A percentile compares a stretch with the other conserved stretches of the same genome.
Conservation (phyloP, 1,284 basidiomycete species). For the Tilletia indica region DNA sequence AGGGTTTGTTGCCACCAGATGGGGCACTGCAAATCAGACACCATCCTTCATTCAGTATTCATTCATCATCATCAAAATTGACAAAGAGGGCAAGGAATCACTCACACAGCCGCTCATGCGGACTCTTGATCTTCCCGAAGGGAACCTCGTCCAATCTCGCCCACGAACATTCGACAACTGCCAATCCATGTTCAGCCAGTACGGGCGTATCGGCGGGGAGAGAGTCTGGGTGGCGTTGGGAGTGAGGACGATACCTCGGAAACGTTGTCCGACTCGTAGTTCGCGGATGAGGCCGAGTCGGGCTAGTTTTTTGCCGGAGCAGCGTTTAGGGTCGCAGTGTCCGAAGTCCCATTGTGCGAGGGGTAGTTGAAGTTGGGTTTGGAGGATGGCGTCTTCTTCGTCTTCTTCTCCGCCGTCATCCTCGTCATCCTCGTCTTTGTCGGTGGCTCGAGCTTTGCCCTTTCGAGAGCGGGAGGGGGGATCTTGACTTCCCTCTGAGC, state of each 20-base stretch:
- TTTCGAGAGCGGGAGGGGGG: slow-evolving; percentile 4
- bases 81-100: slow-evolving; percentile 31
- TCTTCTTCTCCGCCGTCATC: not conserved
- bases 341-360: slow-evolving; percentile 74
- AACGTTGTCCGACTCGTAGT: slow-evolving; percentile 78
- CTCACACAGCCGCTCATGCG: slow-evolving; percentile 83
- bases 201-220: slow-evolving; percentile 83
- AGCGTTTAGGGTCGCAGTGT: slow-evolving; percentile 91
- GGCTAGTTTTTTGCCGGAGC: slow-evolving; percentile 89
- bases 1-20: slow-evolving; percentile 53
- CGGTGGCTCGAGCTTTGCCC: slow-evolving; percentile 19
- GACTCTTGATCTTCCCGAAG: slow-evolving; percentile 86
- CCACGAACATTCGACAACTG: slow-evolving; percentile 98
- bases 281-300: slow-evolving; percentile 80
- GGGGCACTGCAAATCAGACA: slow-evolving; percentile 27
- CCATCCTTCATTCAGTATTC: not conserved
- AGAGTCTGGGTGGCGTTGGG: slow-evolving; percentile 81
- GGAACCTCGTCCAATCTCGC: slow-evolving; percentile 90
- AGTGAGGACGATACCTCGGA: slow-evolving; percentile 87
- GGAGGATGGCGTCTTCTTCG: slow-evolving; percentile 21
- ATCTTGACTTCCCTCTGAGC: not conserved
- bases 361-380: slow-evolving; percentile 24
- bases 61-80: slow-evolving; percentile 8
- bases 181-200: slow-evolving; percentile 73
- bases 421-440: slow-evolving; percentile 22